Conservation (phyloP, 495 filamentous ascomycete genomes). For the Lasiosphaeria ovina region DNA sequence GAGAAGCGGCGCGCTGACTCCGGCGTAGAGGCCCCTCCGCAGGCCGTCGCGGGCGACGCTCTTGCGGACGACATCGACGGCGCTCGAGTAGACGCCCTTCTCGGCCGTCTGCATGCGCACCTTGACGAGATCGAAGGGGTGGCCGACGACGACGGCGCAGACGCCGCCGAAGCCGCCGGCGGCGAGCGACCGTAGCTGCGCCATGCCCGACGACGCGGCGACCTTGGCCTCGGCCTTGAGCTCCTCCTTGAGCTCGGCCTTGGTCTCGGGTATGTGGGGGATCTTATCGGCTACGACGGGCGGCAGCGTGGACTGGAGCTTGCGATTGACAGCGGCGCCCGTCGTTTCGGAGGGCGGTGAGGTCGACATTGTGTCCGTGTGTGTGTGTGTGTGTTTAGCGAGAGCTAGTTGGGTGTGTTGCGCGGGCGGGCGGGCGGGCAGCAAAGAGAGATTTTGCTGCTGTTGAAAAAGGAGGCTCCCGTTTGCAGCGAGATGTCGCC, state of each 20-base stretch:
- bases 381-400: neutral
- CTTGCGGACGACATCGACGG: slow-evolving; percentile 87
- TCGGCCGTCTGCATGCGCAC: slow-evolving; percentile 95
- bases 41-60: slow-evolving; percentile 85
- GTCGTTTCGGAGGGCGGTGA: slow-evolving; percentile 19
- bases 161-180: slow-evolving; percentile 93
- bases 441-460: neutral
- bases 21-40: slow-evolving; percentile 85
- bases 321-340: slow-evolving; percentile 31
- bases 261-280: slow-evolving; percentile 52
- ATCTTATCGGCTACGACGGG: slow-evolving; percentile 41
- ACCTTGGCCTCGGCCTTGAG: slow-evolving; percentile 46
- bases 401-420: neutral
- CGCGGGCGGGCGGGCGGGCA: neutral
- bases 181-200: slow-evolving; percentile 70
- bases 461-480: neutral
- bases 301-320: slow-evolving; percentile 39
- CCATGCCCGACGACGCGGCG: slow-evolving; percentile 43
- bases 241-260: slow-evolving; percentile 52
- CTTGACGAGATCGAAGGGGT: slow-evolving; percentile 97
- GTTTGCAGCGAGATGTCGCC: neutral
- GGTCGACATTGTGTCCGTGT: slow-evolving; percentile 24
- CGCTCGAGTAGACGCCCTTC: slow-evolving; percentile 84
- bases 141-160: slow-evolving; percentile 88
- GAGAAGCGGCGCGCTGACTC: slow-evolving; percentile 88